A percentile compares a stretch with the other conserved stretches of the same genome.
Evolutionary conservation across 2,329 filamentous ascomycete species (phyloP).

Genomic region (Monilinia laxa): DNA sequence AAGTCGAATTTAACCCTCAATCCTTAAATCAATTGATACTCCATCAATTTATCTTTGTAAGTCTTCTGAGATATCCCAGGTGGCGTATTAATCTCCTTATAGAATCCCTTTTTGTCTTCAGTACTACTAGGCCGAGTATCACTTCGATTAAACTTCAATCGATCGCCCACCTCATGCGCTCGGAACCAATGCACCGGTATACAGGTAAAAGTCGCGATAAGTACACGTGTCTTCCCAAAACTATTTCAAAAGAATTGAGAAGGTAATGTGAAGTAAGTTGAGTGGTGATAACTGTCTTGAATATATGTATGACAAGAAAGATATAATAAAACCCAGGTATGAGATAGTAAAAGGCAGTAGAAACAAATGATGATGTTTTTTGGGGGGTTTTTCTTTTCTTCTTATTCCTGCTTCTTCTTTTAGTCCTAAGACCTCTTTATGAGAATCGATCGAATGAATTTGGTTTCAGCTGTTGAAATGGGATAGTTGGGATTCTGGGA

Average conservation of each 20-base stretch:
- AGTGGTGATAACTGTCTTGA: conserved; percentile 14
- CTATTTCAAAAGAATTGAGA: background rate
- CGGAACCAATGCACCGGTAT: conserved; percentile 25
- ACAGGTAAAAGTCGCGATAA: conserved; percentile 14
- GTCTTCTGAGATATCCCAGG: background rate
- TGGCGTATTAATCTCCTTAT: conserved; percentile 21
- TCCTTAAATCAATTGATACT: background rate
- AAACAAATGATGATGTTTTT: background rate
- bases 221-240: conserved; percentile 8
- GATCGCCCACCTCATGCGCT: conserved; percentile 21
- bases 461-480: conserved; percentile 3
- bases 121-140: background rate
- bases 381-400: background rate
- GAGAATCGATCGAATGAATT: background rate
- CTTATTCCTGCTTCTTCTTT: background rate
- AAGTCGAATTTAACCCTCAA: background rate
- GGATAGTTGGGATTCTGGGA: background rate
- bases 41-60: background rate
- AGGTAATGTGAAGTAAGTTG: background rate
- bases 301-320: conserved; percentile 9
- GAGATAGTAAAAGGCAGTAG: background rate
- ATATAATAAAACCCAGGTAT: background rate
- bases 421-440: background rate
- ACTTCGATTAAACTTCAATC: conserved; percentile 20
- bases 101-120: background rate